Evolutionary conservation across 1,139 yeast genomes (phyloP).

Genomic region (Pichia sp.): DNA sequence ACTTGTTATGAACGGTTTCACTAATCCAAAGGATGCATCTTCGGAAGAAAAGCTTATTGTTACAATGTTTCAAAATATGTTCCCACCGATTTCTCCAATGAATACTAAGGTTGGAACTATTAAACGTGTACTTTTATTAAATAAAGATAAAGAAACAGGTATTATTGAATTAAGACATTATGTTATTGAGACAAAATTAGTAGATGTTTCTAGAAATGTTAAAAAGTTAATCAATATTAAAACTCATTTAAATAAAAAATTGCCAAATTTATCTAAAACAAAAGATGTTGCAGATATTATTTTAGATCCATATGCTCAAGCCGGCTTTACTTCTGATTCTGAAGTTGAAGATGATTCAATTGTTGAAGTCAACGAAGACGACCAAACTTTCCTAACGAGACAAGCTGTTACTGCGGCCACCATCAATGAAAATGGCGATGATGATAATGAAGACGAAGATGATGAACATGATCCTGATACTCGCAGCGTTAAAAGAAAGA

Average conservation of each 20-base stretch:
- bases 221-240: conserved; percentile 70
- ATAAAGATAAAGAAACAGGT: conserved; percentile 64
- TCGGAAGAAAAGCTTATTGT: conserved; percentile 77
- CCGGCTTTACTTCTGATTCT: conserved; percentile 80
- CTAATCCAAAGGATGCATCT: conserved; percentile 45
- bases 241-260: conserved; percentile 50
- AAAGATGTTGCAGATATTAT: conserved; percentile 78
- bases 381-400: conserved; percentile 13
- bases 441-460: conserved; percentile 20
- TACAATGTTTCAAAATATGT: conserved; percentile 90
- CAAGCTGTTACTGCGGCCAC: conserved; percentile 3
- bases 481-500: conserved; percentile 46
- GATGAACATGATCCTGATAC: conserved; percentile 20
- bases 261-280: conserved; percentile 69
- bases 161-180: conserved; percentile 84
- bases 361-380: conserved; percentile 58
- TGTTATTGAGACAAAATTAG: conserved; percentile 79
- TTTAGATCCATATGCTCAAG: conserved; percentile 74
- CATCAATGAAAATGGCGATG: conserved; percentile 13
- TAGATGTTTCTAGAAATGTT: conserved; percentile 76
- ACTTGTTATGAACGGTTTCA: conserved; percentile 85
- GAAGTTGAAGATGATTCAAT: conserved; percentile 92
- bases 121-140: conserved; percentile 78
- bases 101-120: conserved; percentile 67
- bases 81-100: conserved; percentile 89